Percentiles rank a stretch among this genome's conserved stretches.
Conservation (phyloP, 495 filamentous ascomycete species). For the Haplographium delicatum region DNA sequence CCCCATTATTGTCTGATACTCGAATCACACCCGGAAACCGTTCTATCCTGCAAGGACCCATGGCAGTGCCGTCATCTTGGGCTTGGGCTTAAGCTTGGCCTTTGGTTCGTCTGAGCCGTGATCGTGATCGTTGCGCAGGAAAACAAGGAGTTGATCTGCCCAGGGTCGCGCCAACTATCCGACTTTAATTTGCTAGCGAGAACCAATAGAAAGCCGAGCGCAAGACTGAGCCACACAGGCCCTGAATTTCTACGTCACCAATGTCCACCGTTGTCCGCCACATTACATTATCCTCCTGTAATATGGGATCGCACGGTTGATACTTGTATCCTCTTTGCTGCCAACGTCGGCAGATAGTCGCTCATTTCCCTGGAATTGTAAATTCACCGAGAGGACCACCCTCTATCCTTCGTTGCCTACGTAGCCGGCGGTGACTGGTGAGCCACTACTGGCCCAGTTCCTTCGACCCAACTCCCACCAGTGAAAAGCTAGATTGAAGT, state of each 20-base stretch:
- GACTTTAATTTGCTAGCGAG: neutral
- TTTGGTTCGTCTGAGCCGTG: neutral
- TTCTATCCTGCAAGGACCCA: neutral
- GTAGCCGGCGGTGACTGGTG: too few species aligned
- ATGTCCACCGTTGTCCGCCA: neutral
- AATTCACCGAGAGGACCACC: neutral
- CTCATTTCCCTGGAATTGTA: neutral
- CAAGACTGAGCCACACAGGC: neutral
- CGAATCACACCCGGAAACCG: neutral
- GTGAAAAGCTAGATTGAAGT: neutral
- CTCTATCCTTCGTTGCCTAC: neutral
- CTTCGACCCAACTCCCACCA: neutral
- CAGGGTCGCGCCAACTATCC: neutral
- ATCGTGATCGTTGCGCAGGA: neutral
- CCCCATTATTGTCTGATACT: neutral
- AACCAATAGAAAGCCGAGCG: neutral
- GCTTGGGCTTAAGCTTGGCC: neutral
- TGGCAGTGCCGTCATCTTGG: neutral
- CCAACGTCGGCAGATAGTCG: neutral
- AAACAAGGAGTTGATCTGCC: neutral
- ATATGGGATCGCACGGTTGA: neutral
- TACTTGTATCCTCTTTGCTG: neutral
- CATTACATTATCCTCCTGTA: neutral
- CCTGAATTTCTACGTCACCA: neutral
- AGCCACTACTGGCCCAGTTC: too few species aligned